These are phyloP conservation scores for Coniochaeta pulveracea DNA, from an alignment of 2,329 filamentous ascomycete genomes.

Conservation along the genomic window DNA sequence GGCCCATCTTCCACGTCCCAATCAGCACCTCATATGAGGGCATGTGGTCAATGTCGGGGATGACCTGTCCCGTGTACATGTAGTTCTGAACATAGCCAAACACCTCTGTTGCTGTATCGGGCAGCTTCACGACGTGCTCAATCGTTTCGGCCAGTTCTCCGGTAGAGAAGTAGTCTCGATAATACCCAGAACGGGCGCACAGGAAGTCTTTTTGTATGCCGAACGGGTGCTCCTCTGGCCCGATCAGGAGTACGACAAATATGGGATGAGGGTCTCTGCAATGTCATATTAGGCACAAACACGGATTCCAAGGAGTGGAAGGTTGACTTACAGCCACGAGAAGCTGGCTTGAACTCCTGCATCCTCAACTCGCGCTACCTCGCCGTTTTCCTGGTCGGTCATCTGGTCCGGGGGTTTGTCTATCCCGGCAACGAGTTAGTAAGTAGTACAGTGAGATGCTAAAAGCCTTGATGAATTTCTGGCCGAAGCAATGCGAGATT, in stretches of 20 bases:
- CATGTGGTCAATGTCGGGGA: slow-evolving; percentile 26
- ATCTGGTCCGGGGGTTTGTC: too few species aligned
- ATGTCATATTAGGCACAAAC: background rate
- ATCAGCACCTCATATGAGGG: slow-evolving; percentile 44
- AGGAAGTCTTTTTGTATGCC: slow-evolving; percentile 49
- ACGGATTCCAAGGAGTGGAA: background rate
- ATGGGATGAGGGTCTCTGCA: slow-evolving; percentile 40
- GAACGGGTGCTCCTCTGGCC: slow-evolving; percentile 39
- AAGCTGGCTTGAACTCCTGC: too few species aligned
- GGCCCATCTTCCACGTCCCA: slow-evolving; percentile 43
- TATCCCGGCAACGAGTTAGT: too few species aligned
- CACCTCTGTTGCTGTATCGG: slow-evolving; percentile 33
- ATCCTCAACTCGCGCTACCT: too few species aligned
- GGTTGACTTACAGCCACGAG: slow-evolving; percentile 18
- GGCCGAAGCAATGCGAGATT: too few species aligned
- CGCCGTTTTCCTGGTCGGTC: too few species aligned
- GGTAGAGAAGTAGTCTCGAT: slow-evolving; percentile 30
- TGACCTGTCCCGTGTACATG: slow-evolving; percentile 38
- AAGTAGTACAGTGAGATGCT: too few species aligned
- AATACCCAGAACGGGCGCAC: slow-evolving; percentile 37
- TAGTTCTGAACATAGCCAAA: slow-evolving; percentile 46
- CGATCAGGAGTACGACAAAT: slow-evolving; percentile 44
- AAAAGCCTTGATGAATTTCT: too few species aligned
- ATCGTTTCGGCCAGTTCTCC: slow-evolving; percentile 24
- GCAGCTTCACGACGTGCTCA: slow-evolving; percentile 38